Percentiles rank a stretch among this genome's conserved stretches.
Evolutionary conservation across 495 filamentous ascomycete genomes (phyloP).

Genomic region (Penicillium soppii): DNA sequence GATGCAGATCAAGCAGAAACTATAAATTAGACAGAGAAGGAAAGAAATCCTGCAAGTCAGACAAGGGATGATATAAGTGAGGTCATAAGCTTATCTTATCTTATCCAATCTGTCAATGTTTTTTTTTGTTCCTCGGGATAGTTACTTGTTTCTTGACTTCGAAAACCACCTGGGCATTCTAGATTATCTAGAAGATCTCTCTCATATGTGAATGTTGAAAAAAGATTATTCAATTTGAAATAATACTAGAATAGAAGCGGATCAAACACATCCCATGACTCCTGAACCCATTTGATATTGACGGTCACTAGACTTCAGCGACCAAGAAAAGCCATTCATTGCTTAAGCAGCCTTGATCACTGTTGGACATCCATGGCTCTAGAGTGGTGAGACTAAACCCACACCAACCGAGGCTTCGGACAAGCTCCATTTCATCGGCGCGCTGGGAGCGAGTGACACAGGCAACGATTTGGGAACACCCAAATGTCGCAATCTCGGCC

Average conservation of each 20-base stretch:
- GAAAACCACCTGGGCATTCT: no score
- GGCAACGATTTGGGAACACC: conserved; percentile 74
- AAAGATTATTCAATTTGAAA: no score
- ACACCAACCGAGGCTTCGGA: conserved; percentile 86
- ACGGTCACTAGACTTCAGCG: conserved; percentile 65
- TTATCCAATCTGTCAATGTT: no score
- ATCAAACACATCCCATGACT: not conserved
- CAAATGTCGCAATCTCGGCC: conserved; percentile 64
- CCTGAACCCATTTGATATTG: not conserved
- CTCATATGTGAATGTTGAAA: no score
- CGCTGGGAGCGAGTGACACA: conserved; percentile 69
- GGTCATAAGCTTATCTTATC: conserved; percentile 12
- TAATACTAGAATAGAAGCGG: no score
- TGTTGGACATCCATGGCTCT: conserved; percentile 60
- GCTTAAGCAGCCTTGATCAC: conserved; percentile 55
- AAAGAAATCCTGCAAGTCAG: not conserved
- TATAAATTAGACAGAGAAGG: no score
- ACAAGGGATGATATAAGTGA: not conserved
- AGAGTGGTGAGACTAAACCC: conserved; percentile 82
- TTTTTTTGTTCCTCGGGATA: not conserved
- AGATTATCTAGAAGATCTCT: no score
- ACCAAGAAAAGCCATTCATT: conserved; percentile 79
- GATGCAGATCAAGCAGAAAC: no score
- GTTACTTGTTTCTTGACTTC: not conserved
- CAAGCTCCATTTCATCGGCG: conserved; percentile 60